phyloP scores from a whole-genome alignment of 2,329 filamentous ascomycete species.

The Fusarium kyushuense region DNA sequence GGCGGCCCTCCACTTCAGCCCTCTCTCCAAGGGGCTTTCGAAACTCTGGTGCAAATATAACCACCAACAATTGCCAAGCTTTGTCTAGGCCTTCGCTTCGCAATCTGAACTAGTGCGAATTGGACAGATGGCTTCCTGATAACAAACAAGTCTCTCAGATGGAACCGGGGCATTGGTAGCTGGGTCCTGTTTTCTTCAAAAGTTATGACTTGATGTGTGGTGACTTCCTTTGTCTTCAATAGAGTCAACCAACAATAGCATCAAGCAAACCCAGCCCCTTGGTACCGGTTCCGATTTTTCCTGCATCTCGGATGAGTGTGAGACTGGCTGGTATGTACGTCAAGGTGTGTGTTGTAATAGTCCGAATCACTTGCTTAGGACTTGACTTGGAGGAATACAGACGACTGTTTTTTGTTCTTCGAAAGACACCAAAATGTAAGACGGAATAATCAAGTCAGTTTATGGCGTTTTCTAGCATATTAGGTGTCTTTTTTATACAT shows the following conservation, averaged over 20 bases:
- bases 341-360: not conserved
- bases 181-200: not conserved
- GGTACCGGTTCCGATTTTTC: not conserved
- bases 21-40: not conserved
- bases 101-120: not conserved
- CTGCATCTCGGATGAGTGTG: not conserved
- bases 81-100: not conserved
- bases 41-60: not conserved
- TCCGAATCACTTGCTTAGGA: too few relatives aligned
- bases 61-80: not conserved
- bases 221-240: not conserved
- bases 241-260: not conserved
- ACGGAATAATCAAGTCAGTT: not conserved
- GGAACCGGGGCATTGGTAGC: not conserved
- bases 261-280: not conserved
- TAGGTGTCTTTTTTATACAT: not conserved
- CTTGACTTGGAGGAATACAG: too few relatives aligned
- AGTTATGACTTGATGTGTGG: not conserved
- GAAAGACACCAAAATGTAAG: not conserved
- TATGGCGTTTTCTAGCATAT: not conserved
- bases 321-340: not conserved
- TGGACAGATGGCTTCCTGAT: not conserved
- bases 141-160: not conserved
- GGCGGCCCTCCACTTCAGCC: not conserved
- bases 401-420: not conserved